Evolutionary conservation across 1,284 basidiomycete species (phyloP).

Genomic region (Ganoderma multipileum): DNA sequence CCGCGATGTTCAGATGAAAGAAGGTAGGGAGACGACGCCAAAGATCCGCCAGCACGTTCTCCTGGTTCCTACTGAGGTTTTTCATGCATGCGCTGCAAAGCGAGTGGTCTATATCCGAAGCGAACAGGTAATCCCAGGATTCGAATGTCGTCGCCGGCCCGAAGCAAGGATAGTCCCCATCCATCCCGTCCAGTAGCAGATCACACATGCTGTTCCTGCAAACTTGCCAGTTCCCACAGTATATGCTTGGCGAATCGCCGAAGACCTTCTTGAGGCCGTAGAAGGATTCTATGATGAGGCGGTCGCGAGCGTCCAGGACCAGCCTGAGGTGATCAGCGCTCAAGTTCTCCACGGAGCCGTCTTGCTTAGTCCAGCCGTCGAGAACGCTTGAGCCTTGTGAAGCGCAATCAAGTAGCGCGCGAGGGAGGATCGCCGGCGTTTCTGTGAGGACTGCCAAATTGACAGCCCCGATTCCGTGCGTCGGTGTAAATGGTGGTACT

Average conservation of each 20-base stretch:
- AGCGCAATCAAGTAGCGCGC: not conserved
- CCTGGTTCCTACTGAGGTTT: not conserved
- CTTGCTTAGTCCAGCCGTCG: not conserved
- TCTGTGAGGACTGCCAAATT: not conserved
- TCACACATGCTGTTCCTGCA: not conserved
- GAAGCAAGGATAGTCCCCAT: not conserved
- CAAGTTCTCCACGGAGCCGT: conserved; percentile 3
- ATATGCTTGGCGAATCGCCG: not conserved
- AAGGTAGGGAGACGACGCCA: not conserved
- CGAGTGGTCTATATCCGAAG: not conserved
- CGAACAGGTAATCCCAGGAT: not conserved
- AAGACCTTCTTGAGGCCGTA: not conserved
- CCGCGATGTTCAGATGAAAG: not conserved
- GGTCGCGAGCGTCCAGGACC: not conserved
- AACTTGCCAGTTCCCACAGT: not conserved
- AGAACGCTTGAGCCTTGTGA: not conserved
- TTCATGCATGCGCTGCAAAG: not conserved
- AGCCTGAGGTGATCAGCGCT: not conserved
- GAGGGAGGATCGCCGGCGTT: not conserved
- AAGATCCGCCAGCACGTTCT: not conserved
- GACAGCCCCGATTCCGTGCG: not conserved
- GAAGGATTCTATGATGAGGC: not conserved
- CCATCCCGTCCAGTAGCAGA: not conserved
- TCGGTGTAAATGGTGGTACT: not conserved
- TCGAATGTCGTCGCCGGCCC: not conserved